Evolutionary conservation across 257 asterid species (phyloP), one percentile per base, ranked within the genome.

Genomic region (Solanum corneliomulleri): DNA sequence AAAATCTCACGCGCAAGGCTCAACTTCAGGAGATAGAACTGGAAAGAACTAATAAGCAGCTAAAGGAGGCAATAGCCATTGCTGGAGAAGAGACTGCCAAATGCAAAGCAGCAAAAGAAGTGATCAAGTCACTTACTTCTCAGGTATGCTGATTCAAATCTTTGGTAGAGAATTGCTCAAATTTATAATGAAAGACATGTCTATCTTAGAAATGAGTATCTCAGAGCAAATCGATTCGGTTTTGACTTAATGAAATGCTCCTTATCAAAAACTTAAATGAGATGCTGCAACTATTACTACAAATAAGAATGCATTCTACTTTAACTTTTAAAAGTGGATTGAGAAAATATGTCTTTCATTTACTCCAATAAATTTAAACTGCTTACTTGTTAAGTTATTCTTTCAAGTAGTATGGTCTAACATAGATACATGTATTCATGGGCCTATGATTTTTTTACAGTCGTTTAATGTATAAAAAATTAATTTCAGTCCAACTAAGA

Each of bases 81-180:
- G 99, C 98, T 16, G 98, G 97, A 90, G 99, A 96, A 87, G 99
- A 96, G 93, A 93, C 95, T 90, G 95, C 96, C 64, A 96, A 96
- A 89, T 94, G 99, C 94, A 96, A 95, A 92, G 98, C 98, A 18
- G 99, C 99, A 25, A 96, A 96, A 93, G 99, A 96, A 94, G 99
- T 96, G 86, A 96, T 96, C 91, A 96, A 94, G 92, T 94, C 98
- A 35, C 98, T 96, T 47, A 96, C 98, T 87, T 94, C 98, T 85
- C 98, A 96, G 92, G 99, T 95, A 92, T 91, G 94, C 45, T 81
- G 69, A 21, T 81, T 49, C 35, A 81, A 76, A 52, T 29, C 35
- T 81, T 49, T 20, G 64, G 85, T 81, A 66, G 58, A 49, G 39
- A 31, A 41, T 81, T 81, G 69, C 70, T 88, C 70, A 14, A 83